A percentile compares a stretch with the other conserved stretches of the same genome.
phyloP scores from a whole-genome alignment of 495 filamentous ascomycete species.

The Hypoxylon rickii region DNA sequence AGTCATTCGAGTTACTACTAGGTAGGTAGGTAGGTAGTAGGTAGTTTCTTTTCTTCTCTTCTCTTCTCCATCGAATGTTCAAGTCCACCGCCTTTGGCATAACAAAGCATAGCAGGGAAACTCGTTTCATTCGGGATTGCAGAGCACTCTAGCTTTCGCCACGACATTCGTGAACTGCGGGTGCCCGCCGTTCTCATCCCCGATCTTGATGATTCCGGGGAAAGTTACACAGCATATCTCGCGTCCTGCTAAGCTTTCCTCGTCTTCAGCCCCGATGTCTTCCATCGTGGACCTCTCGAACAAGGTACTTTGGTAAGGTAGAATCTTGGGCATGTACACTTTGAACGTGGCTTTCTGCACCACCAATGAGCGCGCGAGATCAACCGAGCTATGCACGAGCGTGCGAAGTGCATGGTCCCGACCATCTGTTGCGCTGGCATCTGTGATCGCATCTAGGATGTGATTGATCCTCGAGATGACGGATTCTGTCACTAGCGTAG shows the following conservation, averaged over 20 bases:
- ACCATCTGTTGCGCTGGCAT: conserved; percentile 43
- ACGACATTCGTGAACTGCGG: conserved; percentile 60
- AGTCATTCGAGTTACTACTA: background rate
- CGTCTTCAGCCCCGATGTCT: conserved; percentile 61
- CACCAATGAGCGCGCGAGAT: conserved; percentile 53
- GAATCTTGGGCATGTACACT: conserved; percentile 54
- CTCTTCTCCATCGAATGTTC: conserved; percentile 24
- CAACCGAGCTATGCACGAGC: conserved; percentile 52
- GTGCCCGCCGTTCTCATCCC: conserved; percentile 59
- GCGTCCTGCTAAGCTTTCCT: conserved; percentile 47
- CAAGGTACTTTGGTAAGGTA: conserved; percentile 51
- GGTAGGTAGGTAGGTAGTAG: background rate
- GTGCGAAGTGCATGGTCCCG: conserved; percentile 52
- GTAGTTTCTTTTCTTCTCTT: too few relatives aligned
- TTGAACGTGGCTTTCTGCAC: conserved; percentile 59
- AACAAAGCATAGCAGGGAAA: conserved; percentile 11
- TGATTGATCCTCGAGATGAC: conserved; percentile 45
- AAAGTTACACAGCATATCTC: conserved; percentile 58
- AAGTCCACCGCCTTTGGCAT: too few relatives aligned
- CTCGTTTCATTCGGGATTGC: conserved; percentile 49
- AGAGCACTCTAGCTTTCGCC: conserved; percentile 58
- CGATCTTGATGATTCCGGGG: conserved; percentile 58
- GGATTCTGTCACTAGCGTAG: conserved; percentile 39
- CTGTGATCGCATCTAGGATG: conserved; percentile 49
- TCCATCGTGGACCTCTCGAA: conserved; percentile 60